phyloP scores from a whole-genome alignment of 495 filamentous ascomycete species.

The Aspergillus kassunensis region DNA sequence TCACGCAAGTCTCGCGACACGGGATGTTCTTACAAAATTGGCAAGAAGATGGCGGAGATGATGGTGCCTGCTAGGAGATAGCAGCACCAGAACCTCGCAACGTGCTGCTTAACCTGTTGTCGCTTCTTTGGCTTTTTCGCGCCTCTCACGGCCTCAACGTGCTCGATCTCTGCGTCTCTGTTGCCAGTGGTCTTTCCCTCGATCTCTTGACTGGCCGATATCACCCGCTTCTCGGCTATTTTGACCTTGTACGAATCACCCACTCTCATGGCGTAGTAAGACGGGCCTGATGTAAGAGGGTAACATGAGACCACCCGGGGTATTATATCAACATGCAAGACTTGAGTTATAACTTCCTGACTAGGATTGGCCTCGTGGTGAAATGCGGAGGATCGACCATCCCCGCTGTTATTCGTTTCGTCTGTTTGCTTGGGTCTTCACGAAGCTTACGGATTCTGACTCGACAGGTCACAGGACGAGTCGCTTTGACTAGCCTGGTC shows the following conservation, averaged over 20 bases:
- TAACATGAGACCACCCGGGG: neutral
- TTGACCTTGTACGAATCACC: slow-evolving; percentile 13
- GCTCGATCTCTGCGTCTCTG: slow-evolving; percentile 9
- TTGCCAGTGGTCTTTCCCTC: neutral
- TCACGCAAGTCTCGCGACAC: neutral
- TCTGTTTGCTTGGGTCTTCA: neutral
- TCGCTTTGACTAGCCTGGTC: too few relatives aligned
- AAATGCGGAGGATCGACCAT: slow-evolving; percentile 10
- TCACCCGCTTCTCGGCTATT: neutral
- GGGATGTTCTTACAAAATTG: slow-evolving; percentile 37
- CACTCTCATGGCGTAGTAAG: slow-evolving; percentile 11
- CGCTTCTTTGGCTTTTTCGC: slow-evolving; percentile 1
- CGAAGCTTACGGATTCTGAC: neutral
- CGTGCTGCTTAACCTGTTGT: slow-evolving; percentile 21
- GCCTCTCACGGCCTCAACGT: slow-evolving; percentile 10
- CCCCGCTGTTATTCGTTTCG: slow-evolving; percentile 4
- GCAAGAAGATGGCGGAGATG: slow-evolving; percentile 40
- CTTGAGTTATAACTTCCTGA: neutral
- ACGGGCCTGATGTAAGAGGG: neutral
- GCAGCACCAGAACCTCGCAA: slow-evolving; percentile 40
- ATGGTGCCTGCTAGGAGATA: slow-evolving; percentile 35
- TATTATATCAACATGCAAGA: slow-evolving; percentile 1
- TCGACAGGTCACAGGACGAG: neutral
- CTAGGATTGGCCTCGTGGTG: slow-evolving; percentile 2
- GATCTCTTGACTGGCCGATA: neutral